Evolutionary conservation across 176 grass and related monocot genomes (phyloP), one percentile per base, ranked within the genome.

Genomic region (Canna indica): DNA sequence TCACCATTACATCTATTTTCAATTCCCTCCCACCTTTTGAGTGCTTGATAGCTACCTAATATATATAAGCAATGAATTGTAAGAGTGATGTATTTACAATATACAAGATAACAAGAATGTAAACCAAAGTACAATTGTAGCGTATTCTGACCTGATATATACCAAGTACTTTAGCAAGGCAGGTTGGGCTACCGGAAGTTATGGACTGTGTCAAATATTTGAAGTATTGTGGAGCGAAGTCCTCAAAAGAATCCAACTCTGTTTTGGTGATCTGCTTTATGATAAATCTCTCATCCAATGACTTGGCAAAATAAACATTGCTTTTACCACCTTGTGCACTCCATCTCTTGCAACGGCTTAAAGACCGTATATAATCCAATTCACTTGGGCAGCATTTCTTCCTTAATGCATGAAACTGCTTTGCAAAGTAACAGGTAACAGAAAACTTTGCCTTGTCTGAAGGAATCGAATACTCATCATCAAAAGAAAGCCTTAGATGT

Each of bases 281-380:
- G 69, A 96, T 80, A 71, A 96, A 87, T 76, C 88, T 96, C n/a
- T 96, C 92, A 75, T 96, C 92, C 73, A 89, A 75, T 62, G 92
- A 89, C 83, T 89, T 96, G 63, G 86, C 83, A 68, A 96, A 96
- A 83, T 96, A 96, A 72, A 87, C 92, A 66, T 91, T 96, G 77
- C 92, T 96, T 88, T 96, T 96, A 79, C 92, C 92, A 78, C 92
- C 92, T 81, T 91, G 75, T 5, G 92, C 88, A 46, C 79, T 86
- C 88, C 88, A 96, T 76, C 79, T 88, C 81, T 91, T 91, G 74
- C 92, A 91, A 20, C 92, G 88, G 78, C 92, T 86, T 67, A 96
- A 69, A 4, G 85, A 89, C 28, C 83, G 70, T 76, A 96, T 84
- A 77, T 81, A 96, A 89, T 96, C 88, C 68, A 90, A 44, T 67